Base-by-base conservation (phyloP, 805 yeast species). In the Metschnikowia picachoensis region DNA sequence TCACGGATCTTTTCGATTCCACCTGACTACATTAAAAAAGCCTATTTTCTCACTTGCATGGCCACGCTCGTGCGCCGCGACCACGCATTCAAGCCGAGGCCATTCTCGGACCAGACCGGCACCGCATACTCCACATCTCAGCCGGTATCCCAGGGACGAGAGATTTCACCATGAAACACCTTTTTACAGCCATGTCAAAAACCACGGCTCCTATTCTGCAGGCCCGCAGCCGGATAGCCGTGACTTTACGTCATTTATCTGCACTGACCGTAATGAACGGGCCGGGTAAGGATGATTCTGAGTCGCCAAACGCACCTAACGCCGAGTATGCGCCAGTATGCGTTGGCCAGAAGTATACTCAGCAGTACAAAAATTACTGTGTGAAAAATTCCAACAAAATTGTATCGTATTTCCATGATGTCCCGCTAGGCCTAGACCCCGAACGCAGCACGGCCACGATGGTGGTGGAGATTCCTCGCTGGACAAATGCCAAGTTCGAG, bases 401-500 rank as follows among this genome's bases (percentile, higher is more conserved):
- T 7, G 78, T 80, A 1, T 83, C 90, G 0, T 83, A 66, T 59
- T 83, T 86, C 67, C 95, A 86, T 59, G 95, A 86, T 59, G 67
- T 85, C 3, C 89, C 91, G 2, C 55, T 85, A 9, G 70, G 67
- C 10, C 61, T 82, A 8, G 67, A 82, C 50, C 49, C 54, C n/a
- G 56, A 58, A 1, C 58, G 58, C 12, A 58, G 50, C 9, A 69
- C 72, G 14, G 82, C 80, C 17, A 77, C 78, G 56, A 85, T 88
- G 87, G 78, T 94, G 60, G 97, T 94, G 53, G 99, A 94, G 74
- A 90, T 94, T 57, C 99, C 99, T 66, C 86, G 98, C 72, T 92
- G 97, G 97, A 80, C 96, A 64, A 94, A 94, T 67, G 98, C 97
- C 56, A 94, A 94, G 77, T 78, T 91, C 68, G 99, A 94, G 72